Conservation (phyloP, 176 grass and related monocot species). For the Pharus latifolius region DNA sequence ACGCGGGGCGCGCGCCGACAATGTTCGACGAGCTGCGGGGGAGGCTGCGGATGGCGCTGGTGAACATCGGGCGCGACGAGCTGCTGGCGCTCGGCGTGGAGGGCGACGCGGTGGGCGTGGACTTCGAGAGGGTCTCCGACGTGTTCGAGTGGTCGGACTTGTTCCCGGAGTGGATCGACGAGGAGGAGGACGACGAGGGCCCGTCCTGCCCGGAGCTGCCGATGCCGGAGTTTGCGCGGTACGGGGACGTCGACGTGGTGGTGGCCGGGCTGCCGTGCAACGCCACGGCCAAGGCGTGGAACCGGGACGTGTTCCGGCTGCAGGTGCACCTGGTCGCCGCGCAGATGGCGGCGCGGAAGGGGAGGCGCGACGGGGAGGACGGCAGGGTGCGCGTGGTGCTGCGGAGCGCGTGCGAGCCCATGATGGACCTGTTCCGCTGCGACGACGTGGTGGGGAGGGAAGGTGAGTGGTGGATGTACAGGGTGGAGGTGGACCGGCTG, state of each 20-base stretch:
- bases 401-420: slow-evolving; percentile 61
- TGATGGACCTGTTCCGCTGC: slow-evolving; percentile 94
- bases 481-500: slow-evolving; percentile 30
- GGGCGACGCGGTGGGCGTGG: slow-evolving; percentile 28
- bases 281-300: slow-evolving; percentile 25
- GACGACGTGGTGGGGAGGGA: slow-evolving; percentile 51
- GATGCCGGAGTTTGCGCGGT: slow-evolving; percentile 49
- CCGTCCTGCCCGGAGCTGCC: slow-evolving; percentile 76
- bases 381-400: slow-evolving; percentile 49
- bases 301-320: slow-evolving; percentile 74
- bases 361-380: neutral
- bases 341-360: slow-evolving; percentile 34
- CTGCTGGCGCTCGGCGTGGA: slow-evolving; percentile 33
- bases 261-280: slow-evolving; percentile 63
- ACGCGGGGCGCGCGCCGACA: slow-evolving; percentile 22
- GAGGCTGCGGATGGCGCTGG: slow-evolving; percentile 37
- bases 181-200: slow-evolving; percentile 64
- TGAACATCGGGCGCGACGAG: slow-evolving; percentile 63
- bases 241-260: slow-evolving; percentile 53
- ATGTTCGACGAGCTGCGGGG: slow-evolving; percentile 52
- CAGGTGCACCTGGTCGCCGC: slow-evolving; percentile 73
- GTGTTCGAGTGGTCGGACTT: slow-evolving; percentile 63
- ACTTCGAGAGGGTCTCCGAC: slow-evolving; percentile 42
- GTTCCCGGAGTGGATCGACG: slow-evolving; percentile 92
- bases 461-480: slow-evolving; percentile 72